Evolutionary conservation across 176 grass and related monocot genomes (phyloP), one percentile per base, ranked within the genome.

Genomic region (Microstegium vimineum): DNA sequence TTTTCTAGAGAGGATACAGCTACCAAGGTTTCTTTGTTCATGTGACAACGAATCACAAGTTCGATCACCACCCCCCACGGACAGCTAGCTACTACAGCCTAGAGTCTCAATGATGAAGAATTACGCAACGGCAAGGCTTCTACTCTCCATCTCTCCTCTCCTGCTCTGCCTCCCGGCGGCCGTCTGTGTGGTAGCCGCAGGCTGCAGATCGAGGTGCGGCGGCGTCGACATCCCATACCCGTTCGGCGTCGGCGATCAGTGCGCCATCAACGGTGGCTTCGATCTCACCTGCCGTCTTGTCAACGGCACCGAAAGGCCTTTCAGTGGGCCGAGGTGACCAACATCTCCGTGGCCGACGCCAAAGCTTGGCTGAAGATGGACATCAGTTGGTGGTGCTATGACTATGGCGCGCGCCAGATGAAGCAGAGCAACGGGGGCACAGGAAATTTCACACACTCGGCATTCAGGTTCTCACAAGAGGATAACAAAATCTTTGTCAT

Each of bases 351-450:
- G 2, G 9, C 38, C 1, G 27, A 73, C 2, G 54, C 11, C 8
- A 61, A 82, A 26, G 38, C 28, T 3, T 46, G 56, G 80, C 17
- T 82, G 26, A 82, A 20, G 38, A 47, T 14, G 37, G 0, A 0
- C 0, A 73, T 82, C 20, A 4, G 27, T 1, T 12, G 27, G 69
- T 6, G 16, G 17, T 62, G 80, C 1, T 73, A 62, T 14, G 12
- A 15, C 8, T 3, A 0, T 6, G 0, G 1, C 0, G 1, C 4
- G 2, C 0, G 3, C 30, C 2, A 18, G 5, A 10, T 27, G 42
- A 0, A 8, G 3, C 4, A 2, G 3, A 0, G 2, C 40, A 41
- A 41, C 40, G 7, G 10, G 0, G 10, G 41, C 1, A n/a, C n/a
- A n/a, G 41, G 41, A 43, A 15, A 81, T 38, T 63, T 63, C 69